Percentiles rank a stretch among this genome's conserved stretches.
These are phyloP conservation scores for Candida dendrica DNA, from an alignment of 805 yeast species.

Conservation along the genomic window DNA sequence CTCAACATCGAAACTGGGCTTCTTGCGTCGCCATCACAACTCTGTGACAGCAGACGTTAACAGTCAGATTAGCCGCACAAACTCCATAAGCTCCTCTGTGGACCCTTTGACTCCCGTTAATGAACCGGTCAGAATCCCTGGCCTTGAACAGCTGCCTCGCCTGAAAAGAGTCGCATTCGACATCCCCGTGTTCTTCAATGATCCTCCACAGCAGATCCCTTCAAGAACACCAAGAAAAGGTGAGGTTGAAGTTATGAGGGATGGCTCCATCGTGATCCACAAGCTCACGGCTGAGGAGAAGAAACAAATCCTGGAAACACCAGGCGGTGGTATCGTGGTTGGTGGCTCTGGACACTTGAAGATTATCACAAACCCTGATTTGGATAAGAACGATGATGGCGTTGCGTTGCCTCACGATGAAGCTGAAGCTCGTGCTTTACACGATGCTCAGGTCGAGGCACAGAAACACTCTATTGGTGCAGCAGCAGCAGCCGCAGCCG, in stretches of 20 bases:
- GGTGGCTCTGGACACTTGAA: conserved; percentile 71
- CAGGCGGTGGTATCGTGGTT: conserved; percentile 66
- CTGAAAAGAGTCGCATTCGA: conserved; percentile 72
- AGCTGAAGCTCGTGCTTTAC: conserved; percentile 16
- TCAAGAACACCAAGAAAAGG: conserved; percentile 79
- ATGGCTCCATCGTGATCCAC: conserved; percentile 46
- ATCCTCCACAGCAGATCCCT: conserved; percentile 94
- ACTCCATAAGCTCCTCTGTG: conserved; percentile 4
- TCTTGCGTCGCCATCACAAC: conserved; percentile 6
- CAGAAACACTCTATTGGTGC: conserved; percentile 23
- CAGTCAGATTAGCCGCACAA: conserved; percentile 1
- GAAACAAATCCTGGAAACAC: conserved; percentile 32
- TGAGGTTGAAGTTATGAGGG: conserved; percentile 59
- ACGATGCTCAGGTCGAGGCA: conserved; percentile 10
- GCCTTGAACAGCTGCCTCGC: conserved; percentile 30
- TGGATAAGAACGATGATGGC: conserved; percentile 3
- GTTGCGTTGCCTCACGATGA: conserved; percentile 11
- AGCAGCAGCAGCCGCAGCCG: conserved; percentile 32
- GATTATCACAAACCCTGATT: conserved; percentile 20
- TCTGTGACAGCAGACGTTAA: not conserved
- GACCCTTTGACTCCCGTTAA: conserved; percentile 3
- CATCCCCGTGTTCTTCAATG: conserved; percentile 63
- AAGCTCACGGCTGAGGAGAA: conserved; percentile 50
- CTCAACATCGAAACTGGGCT: conserved; percentile 5
- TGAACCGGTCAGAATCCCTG: conserved; percentile 26